Base-by-base conservation (phyloP, 1,284 basidiomycete genomes). In the Naganishia liquefaciens region DNA sequence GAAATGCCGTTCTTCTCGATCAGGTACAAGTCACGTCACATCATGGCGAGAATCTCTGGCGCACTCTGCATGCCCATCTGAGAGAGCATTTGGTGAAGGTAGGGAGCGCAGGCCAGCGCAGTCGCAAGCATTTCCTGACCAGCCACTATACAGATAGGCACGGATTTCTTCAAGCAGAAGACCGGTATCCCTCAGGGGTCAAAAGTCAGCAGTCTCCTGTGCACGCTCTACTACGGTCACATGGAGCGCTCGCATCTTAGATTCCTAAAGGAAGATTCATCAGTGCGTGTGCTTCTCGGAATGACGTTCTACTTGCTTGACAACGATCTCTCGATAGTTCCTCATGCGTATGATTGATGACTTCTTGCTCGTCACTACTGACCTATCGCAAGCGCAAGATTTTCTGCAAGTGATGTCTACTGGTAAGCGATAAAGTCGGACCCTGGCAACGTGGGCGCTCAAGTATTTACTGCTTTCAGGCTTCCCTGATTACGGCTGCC, bases 141-240 rank as follows among this genome's bases (percentile, higher is more conserved):
- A 46, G 23, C 28, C 39, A 46, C 15, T 46, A 10, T 23, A 13
- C 42, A 54, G 90, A 91, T 93, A 65, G 90, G 88, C 0, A 72
- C 81, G 9, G 79, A 84, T 46, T 90, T 90, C 74, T 94, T 89
- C 74, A 85, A 89, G 2, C 96, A 99, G 77, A 84, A 84, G 9
- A 84, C 91, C 13, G 96, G 96, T 0, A 98, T 99, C 33, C 93
- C 96, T 0, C 96, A 99, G 76, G 96, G 96, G 17, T 97, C 93
- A 0, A 86, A 92, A 28, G 79, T 99, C 30, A 96, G 93, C 5
- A 86, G 90, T 1, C 74, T 98, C 33, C 80, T 99, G 1, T 99
- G 96, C 74, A 89, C 89, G 1, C 89, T 93, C 77, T 96, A 93
- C 77, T 98, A 98, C 69, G 93, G 92, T 0, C 87, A 94, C 72